phyloP scores from a whole-genome alignment of 2,329 filamentous ascomycete species.

The Colletotrichum spinosum region DNA sequence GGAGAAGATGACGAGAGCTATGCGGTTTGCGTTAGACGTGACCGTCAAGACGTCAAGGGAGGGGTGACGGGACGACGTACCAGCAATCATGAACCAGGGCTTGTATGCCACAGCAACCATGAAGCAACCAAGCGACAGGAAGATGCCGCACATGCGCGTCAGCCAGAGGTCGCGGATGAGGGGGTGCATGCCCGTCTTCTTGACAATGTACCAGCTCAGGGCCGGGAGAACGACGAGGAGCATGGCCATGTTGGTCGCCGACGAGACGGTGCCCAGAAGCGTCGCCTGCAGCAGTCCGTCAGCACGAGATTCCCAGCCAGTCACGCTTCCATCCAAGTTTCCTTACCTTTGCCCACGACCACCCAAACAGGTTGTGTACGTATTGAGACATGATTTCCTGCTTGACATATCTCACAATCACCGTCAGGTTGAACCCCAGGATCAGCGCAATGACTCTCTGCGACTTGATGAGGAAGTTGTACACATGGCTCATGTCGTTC shows the following conservation, averaged over 20 bases:
- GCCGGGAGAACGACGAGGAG: constrained; percentile 53
- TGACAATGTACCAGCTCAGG: constrained; percentile 47
- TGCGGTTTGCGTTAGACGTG: constrained; percentile 2
- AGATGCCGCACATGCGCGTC: constrained; percentile 47
- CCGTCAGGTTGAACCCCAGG: constrained; percentile 47
- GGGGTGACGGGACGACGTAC: background rate
- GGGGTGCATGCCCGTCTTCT: constrained; percentile 44
- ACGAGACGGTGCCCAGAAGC: constrained; percentile 53
- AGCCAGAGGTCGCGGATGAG: constrained; percentile 55
- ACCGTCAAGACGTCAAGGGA: background rate
- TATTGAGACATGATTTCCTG: constrained; percentile 60
- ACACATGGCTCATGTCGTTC: constrained; percentile 49
- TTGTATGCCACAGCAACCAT: constrained; percentile 51
- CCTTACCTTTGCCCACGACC: constrained; percentile 58
- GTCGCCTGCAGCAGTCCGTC: constrained; percentile 48
- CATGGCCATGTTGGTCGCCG: constrained; percentile 50
- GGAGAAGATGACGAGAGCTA: constrained; percentile 57
- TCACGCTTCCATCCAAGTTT: background rate
- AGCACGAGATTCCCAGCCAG: background rate
- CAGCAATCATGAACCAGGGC: constrained; percentile 48
- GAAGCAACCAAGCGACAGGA: constrained; percentile 49
- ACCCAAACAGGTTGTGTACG: constrained; percentile 61
- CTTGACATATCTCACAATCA: constrained; percentile 47
- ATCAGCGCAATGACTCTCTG: constrained; percentile 52
- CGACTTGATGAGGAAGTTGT: constrained; percentile 54